Base-by-base conservation (phyloP, 2,329 filamentous ascomycete species). In the Exophiala spinifera region DNA sequence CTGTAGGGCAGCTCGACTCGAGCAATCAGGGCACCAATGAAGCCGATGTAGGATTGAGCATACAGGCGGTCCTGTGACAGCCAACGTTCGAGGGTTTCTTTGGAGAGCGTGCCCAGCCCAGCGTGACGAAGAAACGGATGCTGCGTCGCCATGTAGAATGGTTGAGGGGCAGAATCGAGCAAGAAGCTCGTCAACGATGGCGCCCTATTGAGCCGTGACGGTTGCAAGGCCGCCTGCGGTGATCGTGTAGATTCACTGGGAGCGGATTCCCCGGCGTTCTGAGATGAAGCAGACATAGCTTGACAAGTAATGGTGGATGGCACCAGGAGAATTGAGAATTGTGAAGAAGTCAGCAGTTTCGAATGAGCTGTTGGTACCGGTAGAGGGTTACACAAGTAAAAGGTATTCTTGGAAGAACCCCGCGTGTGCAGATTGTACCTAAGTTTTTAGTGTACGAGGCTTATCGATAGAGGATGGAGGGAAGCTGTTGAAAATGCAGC, bases 51-150 rank as follows among this genome's bases (percentile, higher is more conserved):
- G 47, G 81, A 80, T 60, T 87, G 84, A 31, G 86, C 83, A 70
- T 89, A 87, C 55, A 89, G 79, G 7, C 83, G 76, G 69, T 89
- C 86, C 68, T 88, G 86, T 11, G 83, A 81, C 40, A 90, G 81
- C 87, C 87, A 90, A 67, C 78, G 76, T 17, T 79, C 78, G 10
- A 89, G 73, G 1, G 76, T 70, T 0, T 74, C 64, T 46, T 81
- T 81, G 15, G 80, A 72, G 15, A 87, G 72, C 0, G 77, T 79
- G 19, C 87, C 86, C 51, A 77, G 74, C 13, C 85, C 85, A 4
- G 86, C 86, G 45, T 81, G 77, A 10, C 74, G 75, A 48, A 90
- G 80, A 70, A 90, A 89, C 0, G 81, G 76, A 50, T 84, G 79
- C 56, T 85, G 83, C 0, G 86, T 89, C 10, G 86, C 61, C 11